These are phyloP conservation scores for Pichia cabralensis DNA, from an alignment of 805 yeast genomes.

Conservation along the genomic window DNA sequence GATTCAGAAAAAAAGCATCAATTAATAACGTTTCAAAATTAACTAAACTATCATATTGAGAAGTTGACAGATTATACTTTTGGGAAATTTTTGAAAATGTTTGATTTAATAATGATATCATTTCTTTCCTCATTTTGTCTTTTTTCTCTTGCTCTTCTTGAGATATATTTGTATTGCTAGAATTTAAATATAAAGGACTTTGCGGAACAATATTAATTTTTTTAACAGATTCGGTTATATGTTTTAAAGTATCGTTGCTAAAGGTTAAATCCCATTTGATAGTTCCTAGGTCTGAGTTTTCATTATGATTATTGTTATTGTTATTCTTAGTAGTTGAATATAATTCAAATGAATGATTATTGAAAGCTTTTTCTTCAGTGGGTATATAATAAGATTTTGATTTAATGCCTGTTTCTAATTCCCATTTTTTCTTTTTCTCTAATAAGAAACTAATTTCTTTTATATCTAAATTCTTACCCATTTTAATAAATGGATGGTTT, in stretches of 20 bases:
- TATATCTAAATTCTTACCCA: conserved; percentile 27
- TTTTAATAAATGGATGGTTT: conserved; percentile 50
- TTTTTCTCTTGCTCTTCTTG: conserved; percentile 9
- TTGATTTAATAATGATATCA: conserved; percentile 31
- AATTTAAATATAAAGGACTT: conserved; percentile 11
- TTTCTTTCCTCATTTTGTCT: conserved; percentile 16
- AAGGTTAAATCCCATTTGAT: conserved; percentile 6
- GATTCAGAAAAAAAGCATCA: conserved; percentile 18
- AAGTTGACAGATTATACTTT: conserved; percentile 42
- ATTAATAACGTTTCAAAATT: conserved; percentile 29
- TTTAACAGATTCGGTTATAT: conserved; percentile 4
- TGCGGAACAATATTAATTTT: conserved; percentile 12
- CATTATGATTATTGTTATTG: neutral
- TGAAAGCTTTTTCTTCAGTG: conserved; percentile 14
- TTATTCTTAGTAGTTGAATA: neutral
- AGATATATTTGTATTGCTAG: conserved; percentile 1
- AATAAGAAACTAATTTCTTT: conserved; percentile 30
- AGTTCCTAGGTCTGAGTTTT: conserved; percentile 1
- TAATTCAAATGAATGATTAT: neutral
- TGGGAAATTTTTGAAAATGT: conserved; percentile 35
- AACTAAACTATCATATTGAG: conserved; percentile 38
- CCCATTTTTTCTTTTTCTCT: conserved; percentile 35
- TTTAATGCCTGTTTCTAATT: conserved; percentile 23
- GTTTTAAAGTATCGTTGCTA: neutral
- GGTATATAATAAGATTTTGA: conserved; percentile 26